Conservation (phyloP, 495 filamentous ascomycete species). For the Tricharina praecox region DNA sequence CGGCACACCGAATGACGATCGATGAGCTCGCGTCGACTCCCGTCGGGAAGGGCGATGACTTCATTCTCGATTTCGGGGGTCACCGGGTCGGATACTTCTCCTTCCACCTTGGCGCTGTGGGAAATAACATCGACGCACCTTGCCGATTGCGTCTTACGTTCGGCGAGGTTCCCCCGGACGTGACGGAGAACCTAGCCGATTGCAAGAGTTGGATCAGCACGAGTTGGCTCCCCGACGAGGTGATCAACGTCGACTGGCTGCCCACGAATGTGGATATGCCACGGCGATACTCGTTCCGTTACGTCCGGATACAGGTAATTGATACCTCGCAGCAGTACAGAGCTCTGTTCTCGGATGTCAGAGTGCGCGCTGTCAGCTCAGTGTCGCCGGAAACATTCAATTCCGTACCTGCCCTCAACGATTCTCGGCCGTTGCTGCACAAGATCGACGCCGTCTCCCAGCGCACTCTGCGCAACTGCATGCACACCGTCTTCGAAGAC, state of each 20-base stretch:
- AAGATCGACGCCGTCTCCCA: conserved; percentile 16
- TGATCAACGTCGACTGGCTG: conserved; percentile 23
- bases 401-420: conserved; percentile 5
- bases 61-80: conserved; percentile 25
- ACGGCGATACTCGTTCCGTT: conserved; percentile 24
- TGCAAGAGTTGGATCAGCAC: conserved; percentile 26
- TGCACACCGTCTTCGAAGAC: conserved; percentile 27
- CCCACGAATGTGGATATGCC: conserved; percentile 17
- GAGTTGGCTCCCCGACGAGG: conserved; percentile 25
- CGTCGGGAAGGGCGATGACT: conserved; percentile 19
- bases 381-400: not conserved
- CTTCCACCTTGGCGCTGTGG: conserved; percentile 22
- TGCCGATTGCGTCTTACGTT: conserved; percentile 20
- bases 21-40: conserved; percentile 10
- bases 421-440: conserved; percentile 3
- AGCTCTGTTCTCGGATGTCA: conserved; percentile 15
- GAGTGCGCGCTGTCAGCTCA: conserved; percentile 15
- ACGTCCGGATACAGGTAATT: conserved; percentile 20
- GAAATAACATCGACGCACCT: conserved; percentile 25
- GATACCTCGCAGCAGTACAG: conserved; percentile 23
- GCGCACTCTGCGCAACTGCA: conserved; percentile 21
- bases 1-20: conserved; percentile 8
- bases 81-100: conserved; percentile 25
- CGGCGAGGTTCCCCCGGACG: conserved; percentile 24
- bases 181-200: conserved; percentile 14